Evolutionary conservation across 2,329 filamentous ascomycete species (phyloP), one percentile per base, ranked within the genome.

Genomic region (Coniochaeta hoffmannii): DNA sequence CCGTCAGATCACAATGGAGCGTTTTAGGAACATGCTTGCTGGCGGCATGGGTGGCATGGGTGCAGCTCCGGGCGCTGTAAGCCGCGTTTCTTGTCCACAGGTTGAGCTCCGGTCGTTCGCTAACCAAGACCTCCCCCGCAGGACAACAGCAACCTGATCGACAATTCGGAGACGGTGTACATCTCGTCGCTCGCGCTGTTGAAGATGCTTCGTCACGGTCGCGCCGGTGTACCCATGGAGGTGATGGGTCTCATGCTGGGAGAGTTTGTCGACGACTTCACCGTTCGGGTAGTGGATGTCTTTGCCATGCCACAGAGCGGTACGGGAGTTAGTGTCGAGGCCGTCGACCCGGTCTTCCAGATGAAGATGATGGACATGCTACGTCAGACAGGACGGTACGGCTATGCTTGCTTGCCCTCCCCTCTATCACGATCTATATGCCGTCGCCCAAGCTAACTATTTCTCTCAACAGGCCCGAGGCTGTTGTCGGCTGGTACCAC

Each of bases 311-410:
- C 94, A 19, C 94, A 99, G 71, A 97, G 92, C 65, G 94, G 94
- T 75, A 99, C 94, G 1, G 94, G 94, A 64, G 94, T 99, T 64
- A 96, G 90, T 73, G 94, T 99, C 66, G 94, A 99, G 75, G 95
- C 94, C 53, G 94, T 99, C 60, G 94, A 99, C 70, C 91, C 92
- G 10, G 94, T 99, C 32, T 99, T 99, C 73, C 94, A 99, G 77
- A 97, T 91, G 67, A 99, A 97, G 81, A 99, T 99, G 94, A 99
- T 99, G 94, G 94, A 99, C 71, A 97, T 99, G 94, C 79, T 99
- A 70, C 83, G 89, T 68, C 94, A 99, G 79, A 99, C 94, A 57
- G 94, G 94, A 75, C 83, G 94, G 90, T 95, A 78, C 65, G 82
- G 60, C 53, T 58, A 54, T 60, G 51, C 30, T n/a, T n/a, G n/a